Evolutionary conservation across 306 rosid species (phyloP).

Genomic region (Quercus ilex): DNA sequence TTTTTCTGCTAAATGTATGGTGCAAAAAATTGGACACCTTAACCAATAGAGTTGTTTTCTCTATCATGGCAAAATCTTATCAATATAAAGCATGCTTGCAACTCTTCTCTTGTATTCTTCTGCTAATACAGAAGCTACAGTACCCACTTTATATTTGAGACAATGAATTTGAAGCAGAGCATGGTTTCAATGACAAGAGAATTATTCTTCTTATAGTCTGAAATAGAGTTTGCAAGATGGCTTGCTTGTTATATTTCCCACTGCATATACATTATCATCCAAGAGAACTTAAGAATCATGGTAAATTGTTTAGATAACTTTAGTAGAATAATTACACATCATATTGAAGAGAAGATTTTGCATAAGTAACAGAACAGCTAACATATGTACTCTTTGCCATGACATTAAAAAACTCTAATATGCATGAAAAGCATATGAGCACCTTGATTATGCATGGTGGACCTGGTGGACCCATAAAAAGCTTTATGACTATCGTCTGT

Average conservation of each 20-base stretch:
- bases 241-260: not conserved
- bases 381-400: not conserved
- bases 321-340: constrained; percentile 22
- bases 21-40: not conserved
- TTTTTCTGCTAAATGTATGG: too few species aligned
- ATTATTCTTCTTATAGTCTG: not conserved
- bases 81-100: not conserved
- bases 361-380: constrained; percentile 19
- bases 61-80: not conserved
- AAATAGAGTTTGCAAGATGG: not conserved
- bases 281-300: not conserved
- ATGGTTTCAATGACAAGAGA: not conserved
- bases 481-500: constrained; percentile 18
- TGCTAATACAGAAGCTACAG: not conserved
- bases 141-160: constrained; percentile 1
- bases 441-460: constrained; percentile 37
- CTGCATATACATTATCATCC: not conserved
- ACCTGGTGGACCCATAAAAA: constrained; percentile 59
- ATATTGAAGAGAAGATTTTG: constrained; percentile 21
- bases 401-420: not conserved
- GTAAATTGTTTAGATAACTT: constrained; percentile 10
- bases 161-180: constrained; percentile 7
- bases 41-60: not conserved
- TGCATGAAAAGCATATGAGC: constrained; percentile 17
- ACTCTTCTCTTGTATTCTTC: not conserved